A percentile compares a stretch with the other conserved stretches of the same genome.
phyloP scores from a whole-genome alignment of 306 rosid species.

The Lithocarpus polystachyus region DNA sequence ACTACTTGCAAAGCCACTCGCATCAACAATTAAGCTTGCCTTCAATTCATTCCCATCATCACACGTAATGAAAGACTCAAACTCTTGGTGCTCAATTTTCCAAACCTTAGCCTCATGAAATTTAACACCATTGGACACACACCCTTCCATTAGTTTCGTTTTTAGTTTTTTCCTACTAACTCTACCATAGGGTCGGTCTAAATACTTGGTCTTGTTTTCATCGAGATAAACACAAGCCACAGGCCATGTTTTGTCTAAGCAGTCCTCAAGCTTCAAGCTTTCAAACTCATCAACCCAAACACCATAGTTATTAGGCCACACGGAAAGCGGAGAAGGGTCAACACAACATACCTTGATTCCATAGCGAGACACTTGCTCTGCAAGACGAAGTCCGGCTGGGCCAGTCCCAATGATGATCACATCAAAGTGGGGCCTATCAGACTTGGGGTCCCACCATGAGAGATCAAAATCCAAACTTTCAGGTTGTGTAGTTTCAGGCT shows the following conservation, averaged over 20 bases:
- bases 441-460: slow-evolving; percentile 40
- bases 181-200: slow-evolving; percentile 65
- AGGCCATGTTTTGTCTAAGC: slow-evolving; percentile 78
- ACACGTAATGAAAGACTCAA: slow-evolving; percentile 50
- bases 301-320: slow-evolving; percentile 92
- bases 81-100: slow-evolving; percentile 55
- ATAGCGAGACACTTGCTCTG: slow-evolving; percentile 61
- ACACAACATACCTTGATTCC: slow-evolving; percentile 79
- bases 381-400: slow-evolving; percentile 74
- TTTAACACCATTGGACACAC: slow-evolving; percentile 57
- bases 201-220: slow-evolving; percentile 52
- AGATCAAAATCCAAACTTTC: slow-evolving; percentile 54
- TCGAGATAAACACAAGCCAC: slow-evolving; percentile 51
- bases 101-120: slow-evolving; percentile 66
- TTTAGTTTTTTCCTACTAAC: slow-evolving; percentile 64
- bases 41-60: slow-evolving; percentile 60
- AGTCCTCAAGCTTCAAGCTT: slow-evolving; percentile 50
- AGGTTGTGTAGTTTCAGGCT: slow-evolving; percentile 36
- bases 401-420: slow-evolving; percentile 72
- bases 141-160: slow-evolving; percentile 41
- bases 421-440: slow-evolving; percentile 39
- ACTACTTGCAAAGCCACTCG: slow-evolving; percentile 65
- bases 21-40: slow-evolving; percentile 74
- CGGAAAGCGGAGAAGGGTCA: slow-evolving; percentile 73
- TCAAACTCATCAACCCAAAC: slow-evolving; percentile 84